Evolutionary conservation across 176 grass and related monocot species (phyloP).

Genomic region (Calamus simplicifolius): DNA sequence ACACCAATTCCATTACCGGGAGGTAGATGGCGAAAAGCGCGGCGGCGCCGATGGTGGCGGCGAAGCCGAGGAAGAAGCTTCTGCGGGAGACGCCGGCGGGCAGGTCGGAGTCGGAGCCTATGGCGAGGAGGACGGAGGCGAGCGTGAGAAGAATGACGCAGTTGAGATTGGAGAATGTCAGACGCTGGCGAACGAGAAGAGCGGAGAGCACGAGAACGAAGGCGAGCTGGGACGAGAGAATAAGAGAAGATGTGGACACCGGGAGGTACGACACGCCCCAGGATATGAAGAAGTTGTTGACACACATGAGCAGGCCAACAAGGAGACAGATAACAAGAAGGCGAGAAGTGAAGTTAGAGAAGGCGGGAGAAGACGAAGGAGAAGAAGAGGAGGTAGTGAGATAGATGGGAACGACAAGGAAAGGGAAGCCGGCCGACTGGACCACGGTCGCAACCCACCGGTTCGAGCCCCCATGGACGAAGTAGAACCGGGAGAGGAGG

Average conservation of each 20-base stretch:
- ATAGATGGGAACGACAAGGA: slow-evolving; percentile 62
- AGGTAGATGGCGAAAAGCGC: slow-evolving; percentile 76
- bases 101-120: slow-evolving; percentile 46
- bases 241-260: slow-evolving; percentile 81
- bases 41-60: slow-evolving; percentile 70
- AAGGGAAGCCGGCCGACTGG: slow-evolving; percentile 79
- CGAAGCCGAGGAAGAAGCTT: slow-evolving; percentile 54
- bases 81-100: slow-evolving; percentile 35
- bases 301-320: slow-evolving; percentile 75
- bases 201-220: slow-evolving; percentile 79
- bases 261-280: slow-evolving; percentile 81
- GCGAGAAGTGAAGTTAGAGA: slow-evolving; percentile 39
- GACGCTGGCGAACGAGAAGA: slow-evolving; percentile 64
- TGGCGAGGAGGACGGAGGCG: slow-evolving; percentile 62
- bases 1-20: slow-evolving; percentile 75
- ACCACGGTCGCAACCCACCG: slow-evolving; percentile 86
- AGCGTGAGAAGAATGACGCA: slow-evolving; percentile 78
- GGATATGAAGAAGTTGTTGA: slow-evolving; percentile 85
- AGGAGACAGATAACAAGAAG: slow-evolving; percentile 40
- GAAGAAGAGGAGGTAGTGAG: slow-evolving; percentile 17
- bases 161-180: slow-evolving; percentile 85
- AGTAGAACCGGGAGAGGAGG: slow-evolving; percentile 86
- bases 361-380: slow-evolving; percentile 21
- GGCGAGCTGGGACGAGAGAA: slow-evolving; percentile 83
- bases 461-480: slow-evolving; percentile 60